Conservation (phyloP, 1,139 yeast genomes). For the Nakaseomyces uthaithaninus region DNA sequence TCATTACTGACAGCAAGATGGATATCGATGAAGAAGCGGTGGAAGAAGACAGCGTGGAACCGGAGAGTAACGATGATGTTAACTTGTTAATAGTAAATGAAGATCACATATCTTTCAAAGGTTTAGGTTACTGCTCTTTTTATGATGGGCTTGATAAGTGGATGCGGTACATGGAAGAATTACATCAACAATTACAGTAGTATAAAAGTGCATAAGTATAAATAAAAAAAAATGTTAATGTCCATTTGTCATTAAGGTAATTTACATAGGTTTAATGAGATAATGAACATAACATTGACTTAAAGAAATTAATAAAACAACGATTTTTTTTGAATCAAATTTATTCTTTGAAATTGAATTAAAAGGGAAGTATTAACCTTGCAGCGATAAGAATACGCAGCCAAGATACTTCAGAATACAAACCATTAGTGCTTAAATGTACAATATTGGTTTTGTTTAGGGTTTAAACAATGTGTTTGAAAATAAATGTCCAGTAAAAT, state of each 20-base stretch:
- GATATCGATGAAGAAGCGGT: conserved; percentile 11
- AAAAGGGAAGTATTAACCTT: background rate
- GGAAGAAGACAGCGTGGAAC: conserved; percentile 8
- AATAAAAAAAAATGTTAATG: background rate
- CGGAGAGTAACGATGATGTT: conserved; percentile 9
- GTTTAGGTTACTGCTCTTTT: conserved; percentile 20
- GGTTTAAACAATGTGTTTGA: too few species aligned
- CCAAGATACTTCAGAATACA: background rate
- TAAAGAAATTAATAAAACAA: conserved; percentile 1
- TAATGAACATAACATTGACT: conserved; percentile 2
- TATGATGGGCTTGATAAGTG: conserved; percentile 23
- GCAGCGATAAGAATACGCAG: too few species aligned
- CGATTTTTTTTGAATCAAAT: conserved; percentile 4
- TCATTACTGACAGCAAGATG: conserved; percentile 12
- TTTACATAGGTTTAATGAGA: background rate
- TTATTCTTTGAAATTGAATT: background rate
- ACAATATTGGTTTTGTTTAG: too few species aligned
- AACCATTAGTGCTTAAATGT: background rate
- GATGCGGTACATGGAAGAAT: conserved; percentile 17
- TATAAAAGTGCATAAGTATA: conserved; percentile 21
- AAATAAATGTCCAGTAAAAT: too few species aligned
- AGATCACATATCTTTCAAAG: conserved; percentile 23
- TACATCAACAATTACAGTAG: conserved; percentile 11
- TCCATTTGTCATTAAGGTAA: background rate
- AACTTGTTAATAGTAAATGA: conserved; percentile 23